Base-by-base conservation (phyloP, 352 stramenopile species). In the Phytopythium kandeliae region DNA sequence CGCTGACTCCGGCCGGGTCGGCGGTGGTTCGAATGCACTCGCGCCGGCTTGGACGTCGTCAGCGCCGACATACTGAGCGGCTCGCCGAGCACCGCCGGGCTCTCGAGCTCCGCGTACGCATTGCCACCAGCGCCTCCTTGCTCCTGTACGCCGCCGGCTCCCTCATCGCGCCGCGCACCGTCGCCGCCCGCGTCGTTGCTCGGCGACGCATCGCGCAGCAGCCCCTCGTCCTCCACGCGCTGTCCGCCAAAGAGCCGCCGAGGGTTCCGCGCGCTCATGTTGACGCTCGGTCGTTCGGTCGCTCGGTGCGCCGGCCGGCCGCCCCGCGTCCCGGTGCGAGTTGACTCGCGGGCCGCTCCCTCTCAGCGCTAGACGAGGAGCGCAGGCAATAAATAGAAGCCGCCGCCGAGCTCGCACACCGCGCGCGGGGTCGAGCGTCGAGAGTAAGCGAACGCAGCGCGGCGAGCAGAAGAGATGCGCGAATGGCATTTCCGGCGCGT, bases 181-280 rank as follows among this genome's bases (percentile, higher is more conserved):
- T 47, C 56, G 56, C 45, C 60, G 38, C 54, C 66, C 34, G 57
- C 66, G 36, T 52, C 48, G 41, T 63, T 51, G 51, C 60, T 66
- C 25, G 65, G 31, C 24, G 51, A 26, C 21, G 37, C 48, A 45
- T 56, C 51, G 16, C 66, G 62, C 24, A 84, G 52, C 38, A 70
- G 54, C 31, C 71, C 62, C 19, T 85, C 58, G 62, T 85, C 70
- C 46, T 86, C 72, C 13, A 81, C 69, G 44, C 71, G 66, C 51
- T 59, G 63, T 25, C 70, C 71, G 51, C 69, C 71, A 42, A 83
- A 87, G 22, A 80, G 48, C 25, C 76, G 75, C 43, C 55, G 62
- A 45, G 65, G 65, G 44, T 62, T 67, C 25, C 44, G 47, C 26
- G 53, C 53, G 44, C 51, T 44, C 51, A 55, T 55, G 37, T 12